A percentile compares a stretch with the other conserved stretches of the same genome.
Conservation (phyloP, 208 protist genomes). For the Acanthamoeba comandoni region DNA sequence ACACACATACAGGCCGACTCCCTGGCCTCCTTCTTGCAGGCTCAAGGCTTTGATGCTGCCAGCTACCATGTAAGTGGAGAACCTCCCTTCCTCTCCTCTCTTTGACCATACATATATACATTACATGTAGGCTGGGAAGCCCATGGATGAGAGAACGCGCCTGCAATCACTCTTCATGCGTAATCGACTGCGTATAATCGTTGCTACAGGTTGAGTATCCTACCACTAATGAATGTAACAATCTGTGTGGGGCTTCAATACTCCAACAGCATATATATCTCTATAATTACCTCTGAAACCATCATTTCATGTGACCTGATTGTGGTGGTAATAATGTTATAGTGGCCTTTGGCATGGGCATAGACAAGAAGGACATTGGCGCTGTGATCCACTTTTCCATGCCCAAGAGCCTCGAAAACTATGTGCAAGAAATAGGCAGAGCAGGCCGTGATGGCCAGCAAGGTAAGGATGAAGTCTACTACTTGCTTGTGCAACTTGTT, state of each 20-base stretch:
- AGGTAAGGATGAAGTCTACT: neutral
- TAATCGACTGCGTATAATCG: constrained; percentile 29
- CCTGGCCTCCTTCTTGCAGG: neutral
- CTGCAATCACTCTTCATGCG: constrained; percentile 57
- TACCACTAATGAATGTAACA: no score
- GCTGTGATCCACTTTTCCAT: constrained; percentile 80
- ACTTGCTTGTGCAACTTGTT: neutral
- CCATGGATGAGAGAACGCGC: constrained; percentile 7
- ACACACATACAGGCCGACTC: constrained; percentile 13
- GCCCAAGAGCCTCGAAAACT: constrained; percentile 78
- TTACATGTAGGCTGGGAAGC: no score
- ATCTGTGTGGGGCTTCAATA: no score
- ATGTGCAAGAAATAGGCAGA: constrained; percentile 85
- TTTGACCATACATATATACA: no score
- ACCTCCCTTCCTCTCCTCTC: neutral
- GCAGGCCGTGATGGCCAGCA: constrained; percentile 81
- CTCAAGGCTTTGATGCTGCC: constrained; percentile 5
- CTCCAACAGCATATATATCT: no score
- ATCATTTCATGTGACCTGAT: neutral
- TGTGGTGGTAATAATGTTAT: neutral
- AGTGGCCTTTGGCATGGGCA: constrained; percentile 72
- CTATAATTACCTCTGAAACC: neutral
- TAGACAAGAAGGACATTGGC: constrained; percentile 82
- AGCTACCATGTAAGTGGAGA: neutral
- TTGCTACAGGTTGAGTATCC: constrained; percentile 5